Evolutionary conservation across 2,329 filamentous ascomycete species (phyloP), one percentile per base, ranked within the genome.

Genomic region (Botryotinia globosa): DNA sequence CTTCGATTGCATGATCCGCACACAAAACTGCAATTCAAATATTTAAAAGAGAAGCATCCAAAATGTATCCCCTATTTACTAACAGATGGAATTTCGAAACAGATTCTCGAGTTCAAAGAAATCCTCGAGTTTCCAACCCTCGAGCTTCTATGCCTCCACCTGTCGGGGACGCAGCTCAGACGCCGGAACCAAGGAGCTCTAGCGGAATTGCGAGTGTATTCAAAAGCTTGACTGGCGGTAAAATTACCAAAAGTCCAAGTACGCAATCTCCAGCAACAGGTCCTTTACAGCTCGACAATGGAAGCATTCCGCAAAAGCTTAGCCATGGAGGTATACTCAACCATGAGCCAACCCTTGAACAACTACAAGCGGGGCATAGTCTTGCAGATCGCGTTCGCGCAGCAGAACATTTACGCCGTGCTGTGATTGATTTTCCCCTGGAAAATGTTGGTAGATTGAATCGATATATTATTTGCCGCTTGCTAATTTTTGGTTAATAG

Each of bases 201-300:
- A 84, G 88, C 74, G 88, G 87, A 77, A 84, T 91, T 77, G 88
- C 87, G 77, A 87, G 87, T 77, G 88, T 91, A 74, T 88, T 91
- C 79, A 89, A 89, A 78, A 88, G 87, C 77, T 82, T 91, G 77
- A 86, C 89, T 66, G 79, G 80, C 77, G 84, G 84, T 73, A 89
- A 85, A 80, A 82, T 86, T 73, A 84, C 84, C 63, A 89, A 87
- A 77, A 85, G 74, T 81, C 84, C 74, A 81, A 84, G 69, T 83
- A 84, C 68, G 74, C 83, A 71, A 78, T 80, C 72, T 71, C 80
- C 78, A 66, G 78, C 67, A 80, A 81, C 83, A 4, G 77, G 83
- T 68, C 81, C 84, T 73, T 84, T 85, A 69, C 80, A 77, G 34
- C 66, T 84, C 70, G 83, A 85, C 80, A 82, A 82, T 73, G 81